phyloP scores from a whole-genome alignment of 208 protist genomes.

The Vickermania ingenoplastis region DNA sequence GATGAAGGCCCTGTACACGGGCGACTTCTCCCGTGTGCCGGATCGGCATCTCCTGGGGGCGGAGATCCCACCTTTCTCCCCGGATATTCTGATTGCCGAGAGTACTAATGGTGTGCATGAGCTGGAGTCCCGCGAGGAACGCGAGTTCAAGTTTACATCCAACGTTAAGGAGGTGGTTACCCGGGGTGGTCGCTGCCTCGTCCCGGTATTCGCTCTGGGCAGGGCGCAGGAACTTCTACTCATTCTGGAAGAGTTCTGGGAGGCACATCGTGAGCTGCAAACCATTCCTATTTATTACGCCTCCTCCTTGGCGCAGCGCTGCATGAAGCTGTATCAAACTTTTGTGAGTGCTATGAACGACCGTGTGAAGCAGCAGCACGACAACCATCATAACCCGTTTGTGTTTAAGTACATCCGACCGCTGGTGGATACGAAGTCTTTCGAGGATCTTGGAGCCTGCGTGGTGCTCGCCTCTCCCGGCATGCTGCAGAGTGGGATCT shows the following conservation, averaged over 20 bases:
- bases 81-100: constrained; percentile 98
- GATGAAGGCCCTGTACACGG: constrained; percentile 97
- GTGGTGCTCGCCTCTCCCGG: constrained; percentile 94
- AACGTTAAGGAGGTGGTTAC: constrained; percentile 90
- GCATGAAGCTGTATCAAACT: constrained; percentile 96
- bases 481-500: constrained; percentile 96
- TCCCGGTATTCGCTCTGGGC: constrained; percentile 98
- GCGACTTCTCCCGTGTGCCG: constrained; percentile 96
- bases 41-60: constrained; percentile 98
- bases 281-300: constrained; percentile 98
- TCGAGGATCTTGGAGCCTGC: constrained; percentile 91
- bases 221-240: constrained; percentile 97
- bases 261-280: constrained; percentile 94
- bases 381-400: constrained; percentile 94
- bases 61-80: constrained; percentile 87
- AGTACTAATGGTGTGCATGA: constrained; percentile 97
- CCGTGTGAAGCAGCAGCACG: constrained; percentile 88
- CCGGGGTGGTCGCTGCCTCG: constrained; percentile 94
- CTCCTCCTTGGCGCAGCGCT: constrained; percentile 95
- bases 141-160: constrained; percentile 93
- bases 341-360: constrained; percentile 98
- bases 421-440: constrained; percentile 81
- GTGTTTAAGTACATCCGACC: constrained; percentile 96
- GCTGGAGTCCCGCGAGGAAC: constrained; percentile 91
- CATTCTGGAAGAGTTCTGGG: constrained; percentile 99